Evolutionary conservation across 805 yeast genomes (phyloP), one percentile per base, ranked within the genome.

Genomic region (Blastobotrys terrestris): DNA sequence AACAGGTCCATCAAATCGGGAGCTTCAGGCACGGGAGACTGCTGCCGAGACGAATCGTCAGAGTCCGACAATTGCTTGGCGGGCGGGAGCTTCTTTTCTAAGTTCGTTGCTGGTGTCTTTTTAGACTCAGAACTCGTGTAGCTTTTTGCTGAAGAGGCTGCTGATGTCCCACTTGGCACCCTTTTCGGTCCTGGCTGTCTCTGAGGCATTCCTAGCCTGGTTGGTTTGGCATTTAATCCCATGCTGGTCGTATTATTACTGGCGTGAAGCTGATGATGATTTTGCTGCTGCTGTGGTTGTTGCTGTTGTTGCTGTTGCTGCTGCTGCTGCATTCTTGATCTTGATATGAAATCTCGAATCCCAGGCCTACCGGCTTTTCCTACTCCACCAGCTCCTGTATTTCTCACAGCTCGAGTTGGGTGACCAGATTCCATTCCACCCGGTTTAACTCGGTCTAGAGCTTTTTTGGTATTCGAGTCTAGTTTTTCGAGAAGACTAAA

Each of bases 401-500:
- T 44, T 13, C 39, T 13, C 3, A n/a, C 26, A 44, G 50, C 15
- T 15, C 18, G n/a, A n/a, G n/a, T 22, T 26, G 48, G 14, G 7
- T 14, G 20, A 7, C 39, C 48, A 14, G 20, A n/a, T 31, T 40
- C 55, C 14, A 19, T 14, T 26, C 18, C 50, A 26, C 50, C 44
- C 13, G 87, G 87, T 48, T 73, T 78, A 0, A 81, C 71, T 60
- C 80, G 74, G 53, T 84, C 90, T 14, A 87, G 67, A 0, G 87
- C 87, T 58, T 77, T 83, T 47, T 74, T 73, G 0, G 76, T 73
- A 52, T 69, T 74, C 0, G 70, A 50, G 50, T 80, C 85, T 22
- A 79, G 58, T 39, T 63, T 70, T 15, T 51, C 53, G 50, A 71
- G 55, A 3, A 70, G 65, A 59, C 31, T 35, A 41, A 26, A 26